phyloP scores from a whole-genome alignment of 2,329 filamentous ascomycete genomes.

The Xylaria polymorpha region DNA sequence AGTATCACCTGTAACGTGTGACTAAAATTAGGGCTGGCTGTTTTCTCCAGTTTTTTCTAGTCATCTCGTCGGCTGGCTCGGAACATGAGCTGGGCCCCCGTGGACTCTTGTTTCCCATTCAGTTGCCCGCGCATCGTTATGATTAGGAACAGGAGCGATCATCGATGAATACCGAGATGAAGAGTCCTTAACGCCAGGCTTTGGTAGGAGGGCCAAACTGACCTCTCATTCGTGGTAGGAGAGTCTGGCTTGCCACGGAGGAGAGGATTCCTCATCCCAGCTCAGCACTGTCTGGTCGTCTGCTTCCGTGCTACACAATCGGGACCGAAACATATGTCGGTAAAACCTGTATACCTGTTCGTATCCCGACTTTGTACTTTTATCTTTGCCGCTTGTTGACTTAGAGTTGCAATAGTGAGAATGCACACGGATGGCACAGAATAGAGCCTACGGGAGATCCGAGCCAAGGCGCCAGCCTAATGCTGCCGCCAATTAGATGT shows the following conservation, averaged over 20 bases:
- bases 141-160: conserved; percentile 2
- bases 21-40: conserved; percentile 14
- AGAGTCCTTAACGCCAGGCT: background rate
- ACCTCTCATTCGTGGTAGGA: background rate
- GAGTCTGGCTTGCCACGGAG: background rate
- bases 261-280: conserved; percentile 7
- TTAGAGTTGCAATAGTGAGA: background rate
- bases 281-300: conserved; percentile 5
- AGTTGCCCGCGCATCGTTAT: conserved; percentile 2
- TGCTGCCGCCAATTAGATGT: background rate
- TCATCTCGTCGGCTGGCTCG: conserved; percentile 17
- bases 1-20: conserved; percentile 15
- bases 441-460: conserved; percentile 1
- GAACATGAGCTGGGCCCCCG: background rate
- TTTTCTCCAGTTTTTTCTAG: background rate
- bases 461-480: background rate
- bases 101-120: conserved; percentile 12
- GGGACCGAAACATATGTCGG: conserved; percentile 29
- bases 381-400: background rate
- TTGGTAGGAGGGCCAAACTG: background rate
- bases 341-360: background rate
- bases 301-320: conserved; percentile 3
- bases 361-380: background rate
- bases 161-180: conserved; percentile 3
- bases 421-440: conserved; percentile 1